phyloP scores from a whole-genome alignment of 345 rosid species.

The Corchorus olitorius region DNA sequence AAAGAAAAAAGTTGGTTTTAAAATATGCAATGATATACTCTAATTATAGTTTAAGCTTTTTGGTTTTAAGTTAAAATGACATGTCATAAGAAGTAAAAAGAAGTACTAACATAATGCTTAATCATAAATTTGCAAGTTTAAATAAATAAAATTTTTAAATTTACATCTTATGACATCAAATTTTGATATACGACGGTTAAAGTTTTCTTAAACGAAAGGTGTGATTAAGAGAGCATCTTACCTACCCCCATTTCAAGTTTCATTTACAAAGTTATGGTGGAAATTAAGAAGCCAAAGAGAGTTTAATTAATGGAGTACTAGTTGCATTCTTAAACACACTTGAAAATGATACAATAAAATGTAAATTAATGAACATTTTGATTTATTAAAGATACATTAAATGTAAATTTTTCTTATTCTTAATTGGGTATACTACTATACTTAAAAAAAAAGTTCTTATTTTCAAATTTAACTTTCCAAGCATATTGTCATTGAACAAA shows the following conservation, averaged over 20 bases:
- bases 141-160: neutral
- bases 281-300: neutral
- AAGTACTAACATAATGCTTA: neutral
- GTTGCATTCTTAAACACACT: neutral
- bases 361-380: neutral
- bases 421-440: neutral
- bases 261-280: neutral
- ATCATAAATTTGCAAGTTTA: neutral
- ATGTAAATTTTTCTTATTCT: neutral
- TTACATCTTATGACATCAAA: no score
- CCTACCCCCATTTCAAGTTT: neutral
- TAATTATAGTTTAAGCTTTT: slow-evolving; percentile 10
- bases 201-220: neutral
- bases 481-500: neutral
- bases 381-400: no score
- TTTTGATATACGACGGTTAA: no score
- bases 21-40: slow-evolving; percentile 16
- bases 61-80: slow-evolving; percentile 10
- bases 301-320: neutral
- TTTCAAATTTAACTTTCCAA: neutral
- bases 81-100: neutral
- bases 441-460: neutral
- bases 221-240: slow-evolving; percentile 4
- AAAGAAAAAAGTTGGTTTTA: neutral
- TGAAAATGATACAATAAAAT: neutral